These are phyloP conservation scores for Kodamaea anthophila DNA, from an alignment of 1,139 yeast species.

Conservation along the genomic window DNA sequence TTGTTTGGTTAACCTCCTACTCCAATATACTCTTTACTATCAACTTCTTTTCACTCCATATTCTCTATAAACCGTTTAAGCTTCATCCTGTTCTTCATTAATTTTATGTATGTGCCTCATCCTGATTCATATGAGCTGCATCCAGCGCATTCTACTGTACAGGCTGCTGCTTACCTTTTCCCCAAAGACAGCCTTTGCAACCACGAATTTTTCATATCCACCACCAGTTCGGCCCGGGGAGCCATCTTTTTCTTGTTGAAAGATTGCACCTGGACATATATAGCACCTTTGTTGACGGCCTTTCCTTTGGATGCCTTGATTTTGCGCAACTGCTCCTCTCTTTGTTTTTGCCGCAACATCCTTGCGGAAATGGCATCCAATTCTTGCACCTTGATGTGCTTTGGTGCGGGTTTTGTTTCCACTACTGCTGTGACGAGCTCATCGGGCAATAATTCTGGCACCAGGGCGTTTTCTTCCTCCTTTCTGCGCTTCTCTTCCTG, in stretches of 20 bases:
- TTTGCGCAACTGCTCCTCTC: conserved; percentile 37
- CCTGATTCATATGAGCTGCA: no score
- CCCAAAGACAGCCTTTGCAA: conserved; percentile 49
- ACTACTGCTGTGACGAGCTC: conserved; percentile 33
- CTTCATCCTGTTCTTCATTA: no score
- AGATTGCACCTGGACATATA: conserved; percentile 42
- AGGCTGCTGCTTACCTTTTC: conserved; percentile 29
- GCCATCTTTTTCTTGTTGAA: conserved; percentile 27
- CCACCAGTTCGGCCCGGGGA: conserved; percentile 41
- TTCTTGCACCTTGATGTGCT: conserved; percentile 36
- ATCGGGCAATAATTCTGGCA: conserved; percentile 49
- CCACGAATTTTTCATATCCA: conserved; percentile 51
- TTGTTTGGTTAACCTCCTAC: no score
- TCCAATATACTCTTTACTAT: no score
- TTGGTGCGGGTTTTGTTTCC: conserved; percentile 13
- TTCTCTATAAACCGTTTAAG: no score
- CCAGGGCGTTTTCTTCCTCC: conserved; percentile 19
- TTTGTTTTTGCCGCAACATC: conserved; percentile 18
- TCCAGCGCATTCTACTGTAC: no score
- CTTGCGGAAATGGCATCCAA: conserved; percentile 26
- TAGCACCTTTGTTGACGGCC: conserved; percentile 49
- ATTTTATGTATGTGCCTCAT: no score
- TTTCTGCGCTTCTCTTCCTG: conserved; percentile 28
- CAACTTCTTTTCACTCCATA: no score
- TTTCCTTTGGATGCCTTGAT: conserved; percentile 34